These are phyloP conservation scores for Rhodotorula sp. DNA, from an alignment of 1,284 basidiomycete genomes.

Conservation along the genomic window DNA sequence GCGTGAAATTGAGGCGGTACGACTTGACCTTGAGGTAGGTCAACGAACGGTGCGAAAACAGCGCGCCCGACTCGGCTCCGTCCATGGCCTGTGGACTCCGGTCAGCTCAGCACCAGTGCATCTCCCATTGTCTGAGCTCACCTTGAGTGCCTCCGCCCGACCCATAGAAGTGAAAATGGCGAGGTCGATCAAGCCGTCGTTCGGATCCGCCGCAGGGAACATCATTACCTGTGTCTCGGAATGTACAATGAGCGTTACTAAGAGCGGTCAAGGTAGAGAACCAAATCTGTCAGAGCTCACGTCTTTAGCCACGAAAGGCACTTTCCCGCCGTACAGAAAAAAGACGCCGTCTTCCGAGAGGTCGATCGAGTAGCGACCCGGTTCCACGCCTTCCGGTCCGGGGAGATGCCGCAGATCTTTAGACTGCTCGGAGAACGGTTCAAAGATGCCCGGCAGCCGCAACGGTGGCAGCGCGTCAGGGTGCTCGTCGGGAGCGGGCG, in stretches of 20 bases:
- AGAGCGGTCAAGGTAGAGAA: not conserved
- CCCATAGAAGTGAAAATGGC: slow-evolving; percentile 56
- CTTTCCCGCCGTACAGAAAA: slow-evolving; percentile 61
- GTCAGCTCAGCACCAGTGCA: no score
- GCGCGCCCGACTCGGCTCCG: slow-evolving; percentile 65
- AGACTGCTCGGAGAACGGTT: not conserved
- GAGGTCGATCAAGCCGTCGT: slow-evolving; percentile 78
- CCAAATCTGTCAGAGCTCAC: slow-evolving; percentile 14
- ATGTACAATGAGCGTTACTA: not conserved
- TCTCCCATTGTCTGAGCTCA: not conserved
- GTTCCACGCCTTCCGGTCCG: slow-evolving; percentile 19
- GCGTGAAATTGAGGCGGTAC: slow-evolving; percentile 55
- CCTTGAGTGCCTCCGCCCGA: slow-evolving; percentile 20
- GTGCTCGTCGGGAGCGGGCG: not conserved
- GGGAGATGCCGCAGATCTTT: not conserved
- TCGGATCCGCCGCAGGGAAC: slow-evolving; percentile 74
- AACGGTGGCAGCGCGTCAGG: slow-evolving; percentile 53
- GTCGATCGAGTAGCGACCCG: slow-evolving; percentile 2
- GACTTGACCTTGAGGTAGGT: slow-evolving; percentile 38
- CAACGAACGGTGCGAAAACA: slow-evolving; percentile 54
- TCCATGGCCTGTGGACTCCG: slow-evolving; percentile 55
- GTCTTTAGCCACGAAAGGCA: slow-evolving; percentile 52
- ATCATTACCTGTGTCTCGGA: slow-evolving; percentile 71
- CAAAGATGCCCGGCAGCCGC: slow-evolving; percentile 46
- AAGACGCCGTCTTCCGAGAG: slow-evolving; percentile 58